Conservation (phyloP, 345 rosid species). For the Ricinus communis region DNA sequence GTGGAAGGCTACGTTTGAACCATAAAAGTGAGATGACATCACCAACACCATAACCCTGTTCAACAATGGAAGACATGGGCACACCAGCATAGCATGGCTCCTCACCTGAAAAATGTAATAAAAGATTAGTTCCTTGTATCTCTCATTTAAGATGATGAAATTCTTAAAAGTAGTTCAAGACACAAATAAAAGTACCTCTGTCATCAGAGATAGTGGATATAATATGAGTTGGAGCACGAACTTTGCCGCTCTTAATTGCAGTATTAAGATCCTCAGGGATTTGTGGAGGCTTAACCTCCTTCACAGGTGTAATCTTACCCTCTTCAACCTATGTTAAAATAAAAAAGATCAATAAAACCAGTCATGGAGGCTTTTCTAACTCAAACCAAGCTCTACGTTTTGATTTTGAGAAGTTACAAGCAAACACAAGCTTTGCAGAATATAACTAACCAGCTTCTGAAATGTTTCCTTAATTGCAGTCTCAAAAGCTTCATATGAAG, state of each 20-base stretch:
- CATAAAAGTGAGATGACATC: constrained; percentile 95
- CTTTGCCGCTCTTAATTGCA: constrained; percentile 96
- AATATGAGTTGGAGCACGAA: constrained; percentile 94
- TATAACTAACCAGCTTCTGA: constrained; percentile 67
- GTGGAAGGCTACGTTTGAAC: constrained; percentile 98
- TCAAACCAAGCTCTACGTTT: not conserved
- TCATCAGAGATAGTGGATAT: constrained; percentile 97
- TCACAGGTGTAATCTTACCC: constrained; percentile 67
- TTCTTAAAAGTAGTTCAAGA: not conserved
- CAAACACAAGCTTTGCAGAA: constrained; percentile 6
- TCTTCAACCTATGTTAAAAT: constrained; percentile 56
- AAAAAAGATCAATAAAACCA: constrained; percentile 9
- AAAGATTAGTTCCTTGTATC: constrained; percentile 11
- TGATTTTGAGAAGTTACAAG: not conserved
- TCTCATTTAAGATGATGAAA: not conserved
- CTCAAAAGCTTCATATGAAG: constrained; percentile 86
- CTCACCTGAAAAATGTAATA: constrained; percentile 55
- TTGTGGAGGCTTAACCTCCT: constrained; percentile 84
- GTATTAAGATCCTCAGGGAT: constrained; percentile 93
- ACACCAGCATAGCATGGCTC: constrained; percentile 99
- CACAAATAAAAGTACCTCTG: constrained; percentile 51
- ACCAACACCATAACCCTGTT: constrained; percentile 89
- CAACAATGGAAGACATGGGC: constrained; percentile 95
- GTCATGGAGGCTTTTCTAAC: not conserved
- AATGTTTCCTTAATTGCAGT: constrained; percentile 77